Conservation (phyloP, 495 filamentous ascomycete species). For the Penicillium taxi region DNA sequence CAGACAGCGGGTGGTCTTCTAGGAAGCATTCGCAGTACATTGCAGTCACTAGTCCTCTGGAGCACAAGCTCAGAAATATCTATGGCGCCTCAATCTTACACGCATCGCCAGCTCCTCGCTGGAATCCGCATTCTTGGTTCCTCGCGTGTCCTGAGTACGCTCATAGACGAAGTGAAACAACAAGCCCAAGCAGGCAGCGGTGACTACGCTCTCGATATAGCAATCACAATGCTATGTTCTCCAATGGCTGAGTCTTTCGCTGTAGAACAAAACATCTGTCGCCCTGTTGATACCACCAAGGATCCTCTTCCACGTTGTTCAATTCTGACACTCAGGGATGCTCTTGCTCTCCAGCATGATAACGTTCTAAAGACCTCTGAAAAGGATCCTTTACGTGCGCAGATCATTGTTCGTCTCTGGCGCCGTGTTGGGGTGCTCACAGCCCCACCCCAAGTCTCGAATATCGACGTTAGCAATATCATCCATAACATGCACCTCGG, state of each 20-base stretch:
- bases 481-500: constrained; percentile 36
- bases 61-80: constrained; percentile 54
- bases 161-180: constrained; percentile 65
- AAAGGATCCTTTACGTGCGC: constrained; percentile 52
- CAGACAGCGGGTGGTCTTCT: constrained; percentile 52
- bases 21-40: constrained; percentile 53
- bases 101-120: constrained; percentile 63
- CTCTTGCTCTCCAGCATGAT: constrained; percentile 56
- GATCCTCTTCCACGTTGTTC: constrained; percentile 32
- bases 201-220: constrained; percentile 65
- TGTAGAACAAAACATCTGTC: constrained; percentile 35
- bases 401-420: constrained; percentile 66
- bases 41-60: constrained; percentile 69
- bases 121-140: constrained; percentile 66
- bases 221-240: constrained; percentile 63
- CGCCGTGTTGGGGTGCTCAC: constrained; percentile 61
- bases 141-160: constrained; percentile 46
- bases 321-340: constrained; percentile 56
- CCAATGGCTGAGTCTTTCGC: constrained; percentile 48
- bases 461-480: constrained; percentile 35
- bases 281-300: constrained; percentile 34
- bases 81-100: constrained; percentile 66
- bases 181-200: constrained; percentile 46
- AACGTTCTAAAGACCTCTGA: constrained; percentile 55
- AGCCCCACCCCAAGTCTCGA: constrained; percentile 35